Conservation (phyloP, 805 yeast genomes). For the Kuraishia cidri region DNA sequence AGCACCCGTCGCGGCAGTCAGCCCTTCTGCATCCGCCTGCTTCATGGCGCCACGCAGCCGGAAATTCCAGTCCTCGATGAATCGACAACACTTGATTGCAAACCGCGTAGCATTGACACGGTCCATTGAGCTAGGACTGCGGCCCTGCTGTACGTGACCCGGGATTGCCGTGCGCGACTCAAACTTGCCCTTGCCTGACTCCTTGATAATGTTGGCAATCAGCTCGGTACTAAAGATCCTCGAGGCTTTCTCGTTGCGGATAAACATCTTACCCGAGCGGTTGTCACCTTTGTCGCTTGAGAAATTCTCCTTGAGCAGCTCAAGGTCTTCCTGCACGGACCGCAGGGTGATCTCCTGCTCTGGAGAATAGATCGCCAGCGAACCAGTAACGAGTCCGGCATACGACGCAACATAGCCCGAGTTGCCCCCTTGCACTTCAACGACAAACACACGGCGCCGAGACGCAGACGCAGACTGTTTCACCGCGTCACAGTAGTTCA, state of each 20-base stretch:
- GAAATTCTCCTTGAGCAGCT: slow-evolving; percentile 48
- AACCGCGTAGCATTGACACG: slow-evolving; percentile 67
- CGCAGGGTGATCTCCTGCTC: slow-evolving; percentile 56
- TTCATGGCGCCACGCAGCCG: not conserved
- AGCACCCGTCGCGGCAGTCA: not conserved
- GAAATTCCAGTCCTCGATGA: slow-evolving; percentile 37
- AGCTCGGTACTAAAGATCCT: slow-evolving; percentile 59
- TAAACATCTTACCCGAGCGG: slow-evolving; percentile 60
- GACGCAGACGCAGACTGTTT: slow-evolving; percentile 75
- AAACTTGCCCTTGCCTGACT: slow-evolving; percentile 54
- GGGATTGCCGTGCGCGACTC: slow-evolving; percentile 78
- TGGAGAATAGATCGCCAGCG: slow-evolving; percentile 69
- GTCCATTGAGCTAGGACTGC: slow-evolving; percentile 69
- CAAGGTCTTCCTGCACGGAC: slow-evolving; percentile 58
- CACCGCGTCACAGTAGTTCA: slow-evolving; percentile 69
- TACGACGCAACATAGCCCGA: slow-evolving; percentile 71
- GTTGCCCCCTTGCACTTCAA: slow-evolving; percentile 82
- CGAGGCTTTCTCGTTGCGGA: slow-evolving; percentile 61
- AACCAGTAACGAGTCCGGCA: slow-evolving; percentile 63
- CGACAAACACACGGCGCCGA: slow-evolving; percentile 70
- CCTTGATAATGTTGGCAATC: slow-evolving; percentile 62
- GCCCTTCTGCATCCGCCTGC: not conserved
- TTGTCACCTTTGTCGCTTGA: slow-evolving; percentile 55
- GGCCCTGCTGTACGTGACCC: slow-evolving; percentile 85
- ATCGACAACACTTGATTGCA: slow-evolving; percentile 61